Evolutionary conservation across 1,284 basidiomycete genomes (phyloP).

Genomic region (Thelephora terrestris): DNA sequence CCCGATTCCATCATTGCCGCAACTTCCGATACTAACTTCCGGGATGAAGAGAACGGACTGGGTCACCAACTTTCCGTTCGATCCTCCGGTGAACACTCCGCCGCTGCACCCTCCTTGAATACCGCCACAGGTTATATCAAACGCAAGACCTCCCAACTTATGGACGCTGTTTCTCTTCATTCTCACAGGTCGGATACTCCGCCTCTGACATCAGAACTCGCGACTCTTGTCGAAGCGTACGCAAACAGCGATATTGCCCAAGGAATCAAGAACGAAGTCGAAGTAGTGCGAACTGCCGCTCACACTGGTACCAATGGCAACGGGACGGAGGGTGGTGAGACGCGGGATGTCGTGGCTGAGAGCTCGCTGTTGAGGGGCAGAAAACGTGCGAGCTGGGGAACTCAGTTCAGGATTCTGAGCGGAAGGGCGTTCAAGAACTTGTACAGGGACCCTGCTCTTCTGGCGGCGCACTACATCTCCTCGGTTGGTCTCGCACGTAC

Average conservation of each 20-base stretch:
- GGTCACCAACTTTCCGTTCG: conserved; percentile 24
- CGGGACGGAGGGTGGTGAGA: conserved; percentile 24
- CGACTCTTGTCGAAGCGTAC: conserved; percentile 67
- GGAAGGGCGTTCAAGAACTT: conserved; percentile 98
- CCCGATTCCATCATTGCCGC: conserved; percentile 13
- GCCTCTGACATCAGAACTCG: conserved; percentile 56
- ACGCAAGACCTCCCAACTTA: conserved; percentile 67
- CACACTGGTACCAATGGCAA: neutral
- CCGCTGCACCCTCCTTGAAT: conserved; percentile 29
- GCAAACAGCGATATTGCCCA: conserved; percentile 57
- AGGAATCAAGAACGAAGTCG: conserved; percentile 57
- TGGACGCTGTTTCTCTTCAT: conserved; percentile 53
- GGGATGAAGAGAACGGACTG: conserved; percentile 53
- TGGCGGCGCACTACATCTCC: conserved; percentile 85
- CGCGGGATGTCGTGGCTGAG: conserved; percentile 58
- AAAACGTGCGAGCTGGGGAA: conserved; percentile 77
- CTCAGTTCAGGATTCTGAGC: conserved; percentile 89
- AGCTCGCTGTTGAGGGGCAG: conserved; percentile 64
- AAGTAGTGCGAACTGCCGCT: conserved; percentile 19
- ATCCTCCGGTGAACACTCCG: conserved; percentile 23
- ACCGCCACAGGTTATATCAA: conserved; percentile 51
- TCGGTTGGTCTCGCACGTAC: conserved; percentile 75
- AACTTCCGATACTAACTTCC: conserved; percentile 31
- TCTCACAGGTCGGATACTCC: conserved; percentile 24
- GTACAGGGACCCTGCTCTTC: conserved; percentile 86